A percentile compares a stretch with the other conserved stretches of the same genome.
Evolutionary conservation across 177 flowering plant species (phyloP).

Genomic region (Vitis hybrid): DNA sequence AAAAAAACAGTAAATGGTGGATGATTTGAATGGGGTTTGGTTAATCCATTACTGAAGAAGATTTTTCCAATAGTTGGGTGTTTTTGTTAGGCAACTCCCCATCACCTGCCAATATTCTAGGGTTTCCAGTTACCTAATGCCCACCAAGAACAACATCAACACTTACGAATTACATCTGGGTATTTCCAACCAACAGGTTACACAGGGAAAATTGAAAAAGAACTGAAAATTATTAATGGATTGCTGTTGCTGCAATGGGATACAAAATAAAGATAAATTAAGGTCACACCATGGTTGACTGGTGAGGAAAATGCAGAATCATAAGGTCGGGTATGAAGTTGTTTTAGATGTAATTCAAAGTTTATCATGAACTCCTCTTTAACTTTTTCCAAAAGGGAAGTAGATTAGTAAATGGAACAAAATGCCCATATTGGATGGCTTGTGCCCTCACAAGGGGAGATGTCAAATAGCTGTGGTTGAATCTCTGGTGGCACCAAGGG

Average conservation of each 20-base stretch:
- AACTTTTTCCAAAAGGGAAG: neutral
- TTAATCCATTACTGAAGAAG: too few relatives aligned
- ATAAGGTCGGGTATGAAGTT: neutral
- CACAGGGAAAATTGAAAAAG: neutral
- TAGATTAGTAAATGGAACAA: neutral
- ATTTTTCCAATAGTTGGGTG: too few relatives aligned
- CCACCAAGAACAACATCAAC: too few relatives aligned
- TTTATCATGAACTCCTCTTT: neutral
- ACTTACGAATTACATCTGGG: neutral
- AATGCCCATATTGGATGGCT: neutral
- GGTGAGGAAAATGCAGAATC: neutral
- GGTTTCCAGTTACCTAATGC: too few relatives aligned
- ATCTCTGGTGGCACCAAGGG: too few relatives aligned
- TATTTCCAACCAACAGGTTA: neutral
- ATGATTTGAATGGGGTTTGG: too few relatives aligned
- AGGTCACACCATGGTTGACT: neutral
- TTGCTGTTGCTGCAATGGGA: neutral
- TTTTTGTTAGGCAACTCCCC: too few relatives aligned
- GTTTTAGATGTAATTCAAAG: neutral
- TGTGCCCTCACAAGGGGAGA: neutral
- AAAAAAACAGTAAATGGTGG: too few relatives aligned
- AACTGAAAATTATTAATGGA: neutral
- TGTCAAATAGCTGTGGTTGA: too few relatives aligned
- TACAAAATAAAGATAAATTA: neutral
- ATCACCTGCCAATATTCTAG: too few relatives aligned